Percentiles rank a stretch among this genome's conserved stretches.
phyloP scores from a whole-genome alignment of 2,329 filamentous ascomycete species.

The Penicillium sp. region DNA sequence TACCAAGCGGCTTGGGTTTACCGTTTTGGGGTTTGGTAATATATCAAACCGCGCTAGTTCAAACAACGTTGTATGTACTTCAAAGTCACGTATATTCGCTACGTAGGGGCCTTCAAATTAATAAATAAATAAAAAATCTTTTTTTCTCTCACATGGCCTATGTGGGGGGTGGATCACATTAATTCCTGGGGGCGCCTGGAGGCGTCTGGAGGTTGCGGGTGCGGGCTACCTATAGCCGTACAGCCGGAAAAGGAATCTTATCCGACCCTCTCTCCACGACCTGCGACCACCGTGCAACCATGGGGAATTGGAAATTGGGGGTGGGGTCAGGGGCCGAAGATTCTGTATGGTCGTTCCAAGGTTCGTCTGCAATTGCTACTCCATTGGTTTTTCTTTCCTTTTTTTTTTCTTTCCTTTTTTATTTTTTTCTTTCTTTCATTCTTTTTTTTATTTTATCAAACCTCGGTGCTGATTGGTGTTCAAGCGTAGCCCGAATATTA shows the following conservation, averaged over 20 bases:
- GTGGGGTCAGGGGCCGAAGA: background rate
- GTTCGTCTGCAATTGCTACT: background rate
- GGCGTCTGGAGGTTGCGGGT: background rate
- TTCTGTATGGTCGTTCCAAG: background rate
- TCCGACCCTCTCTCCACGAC: background rate
- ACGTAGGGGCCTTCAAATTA: background rate
- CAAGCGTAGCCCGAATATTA: background rate
- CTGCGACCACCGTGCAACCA: background rate
- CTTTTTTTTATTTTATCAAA: background rate
- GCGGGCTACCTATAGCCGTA: background rate
- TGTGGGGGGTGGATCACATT: background rate
- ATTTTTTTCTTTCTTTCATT: background rate
- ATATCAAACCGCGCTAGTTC: background rate
- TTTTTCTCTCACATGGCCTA: background rate
- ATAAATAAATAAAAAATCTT: no score
- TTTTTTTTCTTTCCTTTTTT: background rate
- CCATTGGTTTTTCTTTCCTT: background rate
- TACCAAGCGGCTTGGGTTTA: background rate
- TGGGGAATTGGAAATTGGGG: conserved; percentile 3
- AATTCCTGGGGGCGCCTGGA: background rate
- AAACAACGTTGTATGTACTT: background rate
- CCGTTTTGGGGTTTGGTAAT: background rate
- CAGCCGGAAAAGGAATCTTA: conserved; percentile 4
- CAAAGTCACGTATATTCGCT: background rate
- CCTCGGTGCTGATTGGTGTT: background rate